phyloP scores from a whole-genome alignment of 495 filamentous ascomycete genomes.

The Penicillium macrosclerotiorum region DNA sequence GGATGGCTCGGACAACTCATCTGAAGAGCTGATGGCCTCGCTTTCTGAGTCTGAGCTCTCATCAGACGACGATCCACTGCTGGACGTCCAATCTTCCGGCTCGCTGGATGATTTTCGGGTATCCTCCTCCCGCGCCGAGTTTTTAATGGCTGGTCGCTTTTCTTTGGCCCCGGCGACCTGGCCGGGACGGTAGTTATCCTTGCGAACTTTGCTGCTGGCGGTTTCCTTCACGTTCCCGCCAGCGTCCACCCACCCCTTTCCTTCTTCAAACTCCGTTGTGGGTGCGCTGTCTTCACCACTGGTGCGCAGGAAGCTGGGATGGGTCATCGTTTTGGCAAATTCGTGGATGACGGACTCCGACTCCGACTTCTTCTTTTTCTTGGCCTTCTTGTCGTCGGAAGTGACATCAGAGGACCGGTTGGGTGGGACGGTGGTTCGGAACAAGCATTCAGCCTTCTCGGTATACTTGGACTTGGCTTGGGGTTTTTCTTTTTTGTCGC shows the following conservation, averaged over 20 bases:
- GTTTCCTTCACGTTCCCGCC: slow-evolving; percentile 72
- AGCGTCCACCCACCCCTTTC: slow-evolving; percentile 85
- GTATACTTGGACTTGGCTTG: slow-evolving; percentile 74
- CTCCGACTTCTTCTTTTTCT: slow-evolving; percentile 50
- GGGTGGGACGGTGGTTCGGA: slow-evolving; percentile 73
- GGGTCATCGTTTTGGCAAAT: slow-evolving; percentile 74
- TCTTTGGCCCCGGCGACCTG: slow-evolving; percentile 37
- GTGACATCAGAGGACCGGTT: slow-evolving; percentile 40
- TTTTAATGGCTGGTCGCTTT: slow-evolving; percentile 23
- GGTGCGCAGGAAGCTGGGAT: slow-evolving; percentile 70
- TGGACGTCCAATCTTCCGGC: slow-evolving; percentile 47
- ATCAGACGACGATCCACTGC: slow-evolving; percentile 41
- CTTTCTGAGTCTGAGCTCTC: slow-evolving; percentile 29
- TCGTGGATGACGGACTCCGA: slow-evolving; percentile 73
- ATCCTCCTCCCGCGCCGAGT: slow-evolving; percentile 8
- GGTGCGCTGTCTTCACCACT: slow-evolving; percentile 27
- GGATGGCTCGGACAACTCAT: slow-evolving; percentile 23
- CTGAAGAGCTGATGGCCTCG: slow-evolving; percentile 22
- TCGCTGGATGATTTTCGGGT: slow-evolving; percentile 20
- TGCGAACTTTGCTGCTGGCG: slow-evolving; percentile 34
- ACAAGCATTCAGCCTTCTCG: slow-evolving; percentile 73
- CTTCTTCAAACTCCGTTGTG: slow-evolving; percentile 52
- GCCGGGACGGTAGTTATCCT: slow-evolving; percentile 34
- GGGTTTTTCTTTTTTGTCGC: slow-evolving; percentile 55
- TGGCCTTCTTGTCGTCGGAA: slow-evolving; percentile 40